A percentile compares a stretch with the other conserved stretches of the same genome.
Evolutionary conservation across 768 basidiomycete species (phyloP).

Genomic region (Solioccasus polychromus): DNA sequence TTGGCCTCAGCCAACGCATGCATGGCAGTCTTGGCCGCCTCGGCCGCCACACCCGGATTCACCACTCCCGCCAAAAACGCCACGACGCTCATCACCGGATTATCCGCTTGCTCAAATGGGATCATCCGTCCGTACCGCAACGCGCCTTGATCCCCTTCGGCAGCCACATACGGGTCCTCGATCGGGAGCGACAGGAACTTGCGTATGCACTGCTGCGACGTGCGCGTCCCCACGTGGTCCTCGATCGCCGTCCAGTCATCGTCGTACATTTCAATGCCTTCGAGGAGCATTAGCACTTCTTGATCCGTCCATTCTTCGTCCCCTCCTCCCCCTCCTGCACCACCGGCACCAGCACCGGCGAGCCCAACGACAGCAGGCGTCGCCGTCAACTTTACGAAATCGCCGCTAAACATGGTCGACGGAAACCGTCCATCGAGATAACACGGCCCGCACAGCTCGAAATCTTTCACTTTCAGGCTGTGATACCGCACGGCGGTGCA

Average conservation of each 20-base stretch:
- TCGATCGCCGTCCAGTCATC: slow-evolving; percentile 95
- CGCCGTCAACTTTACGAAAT: slow-evolving; percentile 84
- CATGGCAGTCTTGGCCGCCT: slow-evolving; percentile 88
- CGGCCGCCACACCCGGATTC: slow-evolving; percentile 84
- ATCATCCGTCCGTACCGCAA: slow-evolving; percentile 73
- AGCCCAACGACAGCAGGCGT: slow-evolving; percentile 31
- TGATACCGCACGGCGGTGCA: slow-evolving; percentile 89
- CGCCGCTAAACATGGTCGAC: slow-evolving; percentile 92
- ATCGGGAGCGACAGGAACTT: slow-evolving; percentile 96
- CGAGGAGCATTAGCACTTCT: slow-evolving; percentile 84
- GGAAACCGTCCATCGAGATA: slow-evolving; percentile 98
- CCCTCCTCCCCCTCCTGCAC: too few relatives aligned
- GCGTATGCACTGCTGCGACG: slow-evolving; percentile 91
- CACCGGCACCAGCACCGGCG: too few relatives aligned
- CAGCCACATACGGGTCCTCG: slow-evolving; percentile 87
- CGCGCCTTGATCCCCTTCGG: slow-evolving; percentile 73
- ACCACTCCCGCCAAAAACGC: slow-evolving; percentile 95
- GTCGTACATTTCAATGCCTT: slow-evolving; percentile 97
- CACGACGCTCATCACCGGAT: slow-evolving; percentile 98
- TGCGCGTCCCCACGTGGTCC: slow-evolving; percentile 89
- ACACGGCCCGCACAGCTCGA: slow-evolving; percentile 87
- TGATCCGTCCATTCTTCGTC: slow-evolving; percentile 87
- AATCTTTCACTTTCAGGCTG: slow-evolving; percentile 87
- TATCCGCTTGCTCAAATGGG: slow-evolving; percentile 93
- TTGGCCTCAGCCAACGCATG: slow-evolving; percentile 72